Base-by-base conservation (phyloP, 2,329 filamentous ascomycete species). In the Xylariaceae sp. region DNA sequence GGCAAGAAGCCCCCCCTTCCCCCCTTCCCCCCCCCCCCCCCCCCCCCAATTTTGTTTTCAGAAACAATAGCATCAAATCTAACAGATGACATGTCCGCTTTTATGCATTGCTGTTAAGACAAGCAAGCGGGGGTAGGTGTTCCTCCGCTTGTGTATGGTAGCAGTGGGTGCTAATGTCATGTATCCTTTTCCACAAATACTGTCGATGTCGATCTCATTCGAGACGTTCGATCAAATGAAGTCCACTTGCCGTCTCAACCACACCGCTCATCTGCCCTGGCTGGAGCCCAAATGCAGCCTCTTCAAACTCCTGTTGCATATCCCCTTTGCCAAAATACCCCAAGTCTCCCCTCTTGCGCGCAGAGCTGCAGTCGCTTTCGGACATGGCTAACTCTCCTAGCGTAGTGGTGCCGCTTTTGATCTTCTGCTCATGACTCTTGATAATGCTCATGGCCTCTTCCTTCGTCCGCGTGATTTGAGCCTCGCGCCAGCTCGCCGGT, bases 281-380 rank as follows among this genome's bases (percentile, higher is more conserved):
- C 75, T 93, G 84, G 53, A 99, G 81, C n/a, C 84, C 88, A 77
- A 99, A 99, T 1, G 95, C 90, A 4, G 93, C 93, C 54, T 97
- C 92, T 78, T 99, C 95, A 71, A 99, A 99, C 77, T 97, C 94
- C 79, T 93, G 94, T 75, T 99, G 95, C 95, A 99, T 99, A 70
- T 98, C 94, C 24, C 92, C 92, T 69, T 84, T 87, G 53, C 92
- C 93, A 75, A 99, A 99, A 76, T 93, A 96, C 17, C 95, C 95
- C 78, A 99, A 79, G 73, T 99, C 95, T 55, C 95, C 95, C 65
- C 88, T 86, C 83, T 98, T 99, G 68, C 92, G 86, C 26, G 95
- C 93, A 68, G 92, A 97, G 75, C 91, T 96, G 79, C 94, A 98
- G 78, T 99, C 95, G 14, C 91, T 96, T 78, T 98, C 95, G 39